Percentiles rank a stretch among this genome's conserved stretches.
These are phyloP conservation scores for Kingdonia uniflora DNA, from an alignment of 164 flowering plant genomes.

Conservation along the genomic window DNA sequence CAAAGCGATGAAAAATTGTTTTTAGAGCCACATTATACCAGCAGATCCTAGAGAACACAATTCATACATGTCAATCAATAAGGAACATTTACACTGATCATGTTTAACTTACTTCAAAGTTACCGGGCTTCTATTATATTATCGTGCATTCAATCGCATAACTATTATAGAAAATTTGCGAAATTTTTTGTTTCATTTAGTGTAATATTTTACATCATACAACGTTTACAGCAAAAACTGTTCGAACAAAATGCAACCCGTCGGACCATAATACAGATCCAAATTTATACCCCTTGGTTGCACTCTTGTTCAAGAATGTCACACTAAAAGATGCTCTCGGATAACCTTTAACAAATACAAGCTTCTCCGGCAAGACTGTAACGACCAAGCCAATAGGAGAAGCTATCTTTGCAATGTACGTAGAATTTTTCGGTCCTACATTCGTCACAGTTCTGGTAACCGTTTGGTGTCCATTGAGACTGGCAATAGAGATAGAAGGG, in stretches of 20 bases:
- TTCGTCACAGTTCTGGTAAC: slow-evolving; percentile 50
- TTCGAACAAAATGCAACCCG: slow-evolving; percentile 41
- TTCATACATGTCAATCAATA: no score
- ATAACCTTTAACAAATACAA: slow-evolving; percentile 23
- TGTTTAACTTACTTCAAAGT: no score
- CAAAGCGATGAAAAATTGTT: no score
- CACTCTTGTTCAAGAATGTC: slow-evolving; percentile 34
- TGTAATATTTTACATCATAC: slow-evolving; percentile 12
- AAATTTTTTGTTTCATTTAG: no score
- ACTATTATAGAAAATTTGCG: no score
- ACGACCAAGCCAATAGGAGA: slow-evolving; percentile 38
- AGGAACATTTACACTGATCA: no score
- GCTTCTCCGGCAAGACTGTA: slow-evolving; percentile 37
- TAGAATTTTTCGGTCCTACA: slow-evolving; percentile 40
- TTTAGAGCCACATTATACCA: no score
- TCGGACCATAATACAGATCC: slow-evolving; percentile 63
- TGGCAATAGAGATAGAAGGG: slow-evolving; percentile 64
- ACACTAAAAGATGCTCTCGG: slow-evolving; percentile 33
- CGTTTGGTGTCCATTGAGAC: slow-evolving; percentile 18
- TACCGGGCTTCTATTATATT: no score
- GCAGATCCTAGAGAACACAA: no score
- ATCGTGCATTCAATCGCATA: no score
- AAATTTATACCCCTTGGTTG: slow-evolving; percentile 41
- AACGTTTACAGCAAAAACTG: slow-evolving; percentile 57
- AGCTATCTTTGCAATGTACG: slow-evolving; percentile 34